Conservation (phyloP, 1,139 yeast species). For the Candida buenavistaensis region DNA sequence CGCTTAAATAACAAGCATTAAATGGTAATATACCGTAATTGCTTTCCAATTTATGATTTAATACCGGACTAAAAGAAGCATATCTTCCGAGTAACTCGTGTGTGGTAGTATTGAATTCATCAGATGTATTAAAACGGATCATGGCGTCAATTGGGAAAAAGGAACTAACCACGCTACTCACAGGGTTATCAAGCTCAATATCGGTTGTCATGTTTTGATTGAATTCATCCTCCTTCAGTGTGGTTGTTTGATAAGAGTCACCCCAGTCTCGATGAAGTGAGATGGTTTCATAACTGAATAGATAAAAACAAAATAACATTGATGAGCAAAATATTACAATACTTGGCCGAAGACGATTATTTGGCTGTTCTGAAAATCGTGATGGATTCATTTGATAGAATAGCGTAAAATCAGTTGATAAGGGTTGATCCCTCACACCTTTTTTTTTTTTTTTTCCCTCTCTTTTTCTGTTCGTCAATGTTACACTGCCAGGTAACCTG, state of each 20-base stretch:
- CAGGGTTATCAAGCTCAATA: conserved; percentile 36
- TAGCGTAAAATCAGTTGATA: too few species aligned
- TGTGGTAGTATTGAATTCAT: conserved; percentile 16
- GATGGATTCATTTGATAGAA: neutral
- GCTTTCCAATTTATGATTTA: conserved; percentile 25
- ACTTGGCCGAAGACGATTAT: conserved; percentile 16
- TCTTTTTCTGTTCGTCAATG: too few species aligned
- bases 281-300: conserved; percentile 5
- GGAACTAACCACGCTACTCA: conserved; percentile 38
- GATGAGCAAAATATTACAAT: conserved; percentile 15
- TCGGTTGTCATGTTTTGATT: conserved; percentile 7
- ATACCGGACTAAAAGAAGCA: conserved; percentile 44
- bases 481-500: too few species aligned
- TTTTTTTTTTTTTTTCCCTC: too few species aligned
- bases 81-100: conserved; percentile 37
- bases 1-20: conserved; percentile 29
- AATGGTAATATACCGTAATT: conserved; percentile 27
- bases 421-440: too few species aligned
- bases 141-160: conserved; percentile 45
- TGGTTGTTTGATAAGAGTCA: conserved; percentile 29
- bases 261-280: conserved; percentile 18
- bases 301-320: conserved; percentile 9
- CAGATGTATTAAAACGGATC: conserved; percentile 30
- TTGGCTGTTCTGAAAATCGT: conserved; percentile 4
- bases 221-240: conserved; percentile 16